Evolutionary conservation across 306 rosid genomes (phyloP), one percentile per base, ranked within the genome.

Genomic region (Gleditsia sinensis): DNA sequence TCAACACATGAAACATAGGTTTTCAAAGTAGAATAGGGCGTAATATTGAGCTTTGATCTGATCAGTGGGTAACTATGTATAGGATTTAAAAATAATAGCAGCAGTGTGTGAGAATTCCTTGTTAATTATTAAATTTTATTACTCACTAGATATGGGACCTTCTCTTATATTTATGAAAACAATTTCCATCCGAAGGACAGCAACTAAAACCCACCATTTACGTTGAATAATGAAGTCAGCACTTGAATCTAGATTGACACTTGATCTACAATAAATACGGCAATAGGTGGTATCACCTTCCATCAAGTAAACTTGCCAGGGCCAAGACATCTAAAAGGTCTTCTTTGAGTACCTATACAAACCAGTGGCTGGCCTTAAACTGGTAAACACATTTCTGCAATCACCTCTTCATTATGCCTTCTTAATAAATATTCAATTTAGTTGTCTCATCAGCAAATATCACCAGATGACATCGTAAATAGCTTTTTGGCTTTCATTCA

Each of bases 21-120:
- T 58, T 6, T 11, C 17, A 46, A 73, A 74, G 75, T 36, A 62
- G 68, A 62, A 34, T 36, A 60, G 25, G 65, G 25, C 34, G 20
- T 17, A 12, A 43, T 72, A 36, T 33, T n/a, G 64, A 42, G 74
- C 13, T 9, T 16, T 27, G 46, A n/a, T 46, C 24, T 27, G 46
- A n/a, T 46, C 24, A 12, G 33, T 27, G 17, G 23, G 21, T 17
- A 14, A 8, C 32, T 36, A 36, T 36, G 51, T 3, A 24, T 42
- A 48, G 5, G 28, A 40, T 51, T 61, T 69, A 14, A 60, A 61
- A 50, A 40, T 21, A 25, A 63, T 25, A 14, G 36, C 68, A 61
- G 14, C 9, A 53, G 17, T 23, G 12, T 23, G 33, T 20, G 19
- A 69, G 42, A 32, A 5, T 42, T 77, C 17, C 58, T 7, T 36